Evolutionary conservation across 2,329 filamentous ascomycete species (phyloP).

Genomic region (Paraconiothyrium sp.): DNA sequence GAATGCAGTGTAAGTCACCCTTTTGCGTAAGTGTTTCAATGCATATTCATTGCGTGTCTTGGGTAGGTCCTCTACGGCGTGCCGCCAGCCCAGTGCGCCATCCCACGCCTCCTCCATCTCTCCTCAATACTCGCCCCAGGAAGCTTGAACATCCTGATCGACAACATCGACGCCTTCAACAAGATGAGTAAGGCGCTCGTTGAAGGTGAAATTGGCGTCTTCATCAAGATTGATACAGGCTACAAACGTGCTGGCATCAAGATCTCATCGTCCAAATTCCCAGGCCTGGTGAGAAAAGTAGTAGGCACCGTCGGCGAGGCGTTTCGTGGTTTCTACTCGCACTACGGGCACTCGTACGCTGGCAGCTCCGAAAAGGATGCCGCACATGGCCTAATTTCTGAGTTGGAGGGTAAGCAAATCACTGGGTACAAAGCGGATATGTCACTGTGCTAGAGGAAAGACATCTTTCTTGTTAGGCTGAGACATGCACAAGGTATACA

Average conservation of each 20-base stretch:
- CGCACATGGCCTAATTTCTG: slow-evolving; percentile 66
- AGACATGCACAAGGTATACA: background rate
- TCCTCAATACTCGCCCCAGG: slow-evolving; percentile 62
- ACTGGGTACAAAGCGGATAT: background rate
- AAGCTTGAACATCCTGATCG: slow-evolving; percentile 72
- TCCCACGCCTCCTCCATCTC: slow-evolving; percentile 68
- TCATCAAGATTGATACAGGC: slow-evolving; percentile 80
- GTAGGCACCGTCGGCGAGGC: slow-evolving; percentile 37
- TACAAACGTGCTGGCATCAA: slow-evolving; percentile 74
- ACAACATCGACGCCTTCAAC: slow-evolving; percentile 65
- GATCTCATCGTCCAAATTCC: slow-evolving; percentile 59
- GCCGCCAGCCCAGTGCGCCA: slow-evolving; percentile 69
- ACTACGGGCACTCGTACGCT: slow-evolving; percentile 77
- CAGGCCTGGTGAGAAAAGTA: slow-evolving; percentile 60
- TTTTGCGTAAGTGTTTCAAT: background rate
- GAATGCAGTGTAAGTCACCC: slow-evolving; percentile 65
- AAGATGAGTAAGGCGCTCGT: slow-evolving; percentile 53
- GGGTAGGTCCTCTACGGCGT: slow-evolving; percentile 74
- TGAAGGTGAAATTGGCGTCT: slow-evolving; percentile 60
- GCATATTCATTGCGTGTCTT: background rate
- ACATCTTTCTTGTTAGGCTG: background rate
- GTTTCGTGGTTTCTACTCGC: slow-evolving; percentile 75
- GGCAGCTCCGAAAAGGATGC: slow-evolving; percentile 65
- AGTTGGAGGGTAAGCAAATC: slow-evolving; percentile 61
- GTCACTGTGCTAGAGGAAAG: background rate